phyloP scores from a whole-genome alignment of 306 rosid species.

The Lagenaria siceraria region DNA sequence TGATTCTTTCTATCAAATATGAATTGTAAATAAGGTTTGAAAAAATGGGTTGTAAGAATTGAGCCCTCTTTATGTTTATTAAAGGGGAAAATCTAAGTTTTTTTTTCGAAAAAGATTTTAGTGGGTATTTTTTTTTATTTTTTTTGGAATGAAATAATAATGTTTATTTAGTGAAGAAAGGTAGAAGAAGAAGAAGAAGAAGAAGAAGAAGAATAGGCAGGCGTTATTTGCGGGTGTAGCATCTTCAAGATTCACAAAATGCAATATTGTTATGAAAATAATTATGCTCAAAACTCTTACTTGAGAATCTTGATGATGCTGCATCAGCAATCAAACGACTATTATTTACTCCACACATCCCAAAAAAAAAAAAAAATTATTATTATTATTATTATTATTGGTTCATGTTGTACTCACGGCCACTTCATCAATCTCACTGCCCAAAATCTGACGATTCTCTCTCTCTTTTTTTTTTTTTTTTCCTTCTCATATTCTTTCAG shows the following conservation, averaged over 20 bases:
- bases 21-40: neutral
- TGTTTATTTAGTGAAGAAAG: neutral
- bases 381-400: too few species aligned
- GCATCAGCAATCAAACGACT: conserved; percentile 13
- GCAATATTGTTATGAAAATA: neutral
- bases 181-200: neutral
- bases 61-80: neutral
- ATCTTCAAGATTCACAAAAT: conserved; percentile 17
- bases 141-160: neutral
- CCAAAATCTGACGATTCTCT: too few species aligned
- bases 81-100: neutral
- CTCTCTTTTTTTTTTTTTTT: too few species aligned
- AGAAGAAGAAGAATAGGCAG: neutral
- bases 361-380: too few species aligned
- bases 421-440: too few species aligned
- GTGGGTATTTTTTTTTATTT: neutral
- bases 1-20: neutral
- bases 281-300: too few species aligned
- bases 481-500: neutral
- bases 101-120: neutral
- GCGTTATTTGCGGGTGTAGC: conserved; percentile 15
- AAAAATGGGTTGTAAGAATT: neutral
- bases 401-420: too few species aligned
- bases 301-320: conserved; percentile 16
- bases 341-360: neutral